Evolutionary conservation across 1,284 basidiomycete genomes (phyloP), one percentile per base, ranked within the genome.

Genomic region (Cronartium ribicola): DNA sequence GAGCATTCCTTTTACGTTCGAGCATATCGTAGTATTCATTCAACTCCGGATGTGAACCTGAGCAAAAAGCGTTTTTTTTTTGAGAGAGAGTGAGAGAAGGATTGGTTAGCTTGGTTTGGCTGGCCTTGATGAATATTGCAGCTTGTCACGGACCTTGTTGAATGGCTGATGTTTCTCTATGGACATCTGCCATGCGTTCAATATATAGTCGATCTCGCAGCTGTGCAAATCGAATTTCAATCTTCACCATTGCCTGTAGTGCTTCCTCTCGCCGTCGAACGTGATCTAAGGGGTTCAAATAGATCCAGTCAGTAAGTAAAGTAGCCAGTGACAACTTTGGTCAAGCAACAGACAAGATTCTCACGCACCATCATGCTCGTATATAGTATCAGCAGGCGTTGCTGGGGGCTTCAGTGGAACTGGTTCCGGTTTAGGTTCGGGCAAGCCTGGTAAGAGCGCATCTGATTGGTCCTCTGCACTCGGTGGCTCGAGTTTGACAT

Each of bases 151-250:
- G 67, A 84, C 84, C 85, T 68, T 83, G 81, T 43, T 84, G 77
- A 57, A 87, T 82, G 81, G 84, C 84, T 39, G 84, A 83, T 75
- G 85, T 83, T 78, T 87, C 86, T 44, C 81, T 80, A 22, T 83
- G 83, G 57, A 85, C 82, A 76, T 87, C 85, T 67, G 84, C 83
- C 79, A 86, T 82, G 5, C 85, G 79, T 77, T 87, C 86, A 43
- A 85, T 78, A 78, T 85, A 86, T 22, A 86, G 81, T 46, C 83
- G 81, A 78, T 87, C 85, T 37, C 86, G 79, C 57, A 87, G 77
- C 44, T 83, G 81, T 0, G 85, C 85, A 76, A 86, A 85, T 46
- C 84, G 83, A 77, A 86, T 82, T 78, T 87, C 86, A 63, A 86
- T 84, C 76, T 82, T 83, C 22, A 85, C 81, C 37, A 87, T 78